A percentile compares a stretch with the other conserved stretches of the same genome.
These are phyloP conservation scores for Venturia oleaginea DNA, from an alignment of 2,329 filamentous ascomycete species.

Conservation along the genomic window DNA sequence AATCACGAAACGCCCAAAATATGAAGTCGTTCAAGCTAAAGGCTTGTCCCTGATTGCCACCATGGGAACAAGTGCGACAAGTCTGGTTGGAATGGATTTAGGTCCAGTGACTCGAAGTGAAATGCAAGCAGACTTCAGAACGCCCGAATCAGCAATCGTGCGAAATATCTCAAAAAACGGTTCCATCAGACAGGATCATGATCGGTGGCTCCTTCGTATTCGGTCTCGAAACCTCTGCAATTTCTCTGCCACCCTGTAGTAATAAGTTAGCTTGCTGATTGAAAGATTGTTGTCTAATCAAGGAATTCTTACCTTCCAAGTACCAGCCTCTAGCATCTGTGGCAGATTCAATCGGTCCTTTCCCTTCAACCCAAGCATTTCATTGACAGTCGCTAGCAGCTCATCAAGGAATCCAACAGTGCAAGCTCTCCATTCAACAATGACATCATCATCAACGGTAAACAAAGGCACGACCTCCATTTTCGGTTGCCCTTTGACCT, in stretches of 20 bases:
- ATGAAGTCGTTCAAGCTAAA: not conserved
- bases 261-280: constrained; percentile 24
- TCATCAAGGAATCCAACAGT: constrained; percentile 69
- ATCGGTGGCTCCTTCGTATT: constrained; percentile 97
- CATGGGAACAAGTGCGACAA: not conserved
- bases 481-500: constrained; percentile 60
- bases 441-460: constrained; percentile 63
- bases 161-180: constrained; percentile 63
- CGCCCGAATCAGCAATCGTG: not conserved
- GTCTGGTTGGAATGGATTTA: not conserved
- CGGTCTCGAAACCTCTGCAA: constrained; percentile 88
- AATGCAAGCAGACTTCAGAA: not conserved
- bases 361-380: constrained; percentile 57
- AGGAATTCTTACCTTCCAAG: constrained; percentile 72
- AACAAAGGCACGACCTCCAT: constrained; percentile 68
- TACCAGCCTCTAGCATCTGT: constrained; percentile 90
- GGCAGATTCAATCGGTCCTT: constrained; percentile 64
- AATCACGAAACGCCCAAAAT: not conserved
- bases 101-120: not conserved
- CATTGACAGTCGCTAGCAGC: constrained; percentile 60
- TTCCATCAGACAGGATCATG: constrained; percentile 91
- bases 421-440: constrained; percentile 69
- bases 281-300: constrained; percentile 15
- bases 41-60: not conserved
- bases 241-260: constrained; percentile 73